Percentiles rank a stretch among this genome's conserved stretches.
Conservation (phyloP, 1,139 yeast species). For the Nematodospora anomalae region DNA sequence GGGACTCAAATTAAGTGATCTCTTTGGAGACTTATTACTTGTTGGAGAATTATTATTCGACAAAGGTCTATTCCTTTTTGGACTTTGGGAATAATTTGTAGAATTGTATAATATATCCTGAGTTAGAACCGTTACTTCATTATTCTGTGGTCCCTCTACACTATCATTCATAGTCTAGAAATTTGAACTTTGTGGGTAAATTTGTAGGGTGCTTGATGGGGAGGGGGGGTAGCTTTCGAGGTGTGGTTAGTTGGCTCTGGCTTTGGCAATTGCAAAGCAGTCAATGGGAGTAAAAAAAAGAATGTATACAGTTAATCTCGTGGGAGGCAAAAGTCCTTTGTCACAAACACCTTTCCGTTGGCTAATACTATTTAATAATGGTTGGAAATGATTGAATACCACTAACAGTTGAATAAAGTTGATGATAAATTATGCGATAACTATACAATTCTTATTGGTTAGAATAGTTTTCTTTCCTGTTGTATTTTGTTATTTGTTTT, state of each 20-base stretch:
- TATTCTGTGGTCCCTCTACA: constrained; percentile 5
- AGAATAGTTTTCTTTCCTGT: background rate
- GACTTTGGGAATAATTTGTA: constrained; percentile 1
- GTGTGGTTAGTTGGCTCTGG: background rate
- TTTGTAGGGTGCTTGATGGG: background rate
- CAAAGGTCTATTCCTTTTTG: constrained; percentile 3
- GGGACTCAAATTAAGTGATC: constrained; percentile 1
- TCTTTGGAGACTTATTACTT: constrained; percentile 6
- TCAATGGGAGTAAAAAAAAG: background rate
- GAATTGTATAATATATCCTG: constrained; percentile 5
- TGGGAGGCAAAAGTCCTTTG: background rate
- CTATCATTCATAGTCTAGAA: constrained; percentile 7
- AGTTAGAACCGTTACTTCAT: constrained; percentile 9
- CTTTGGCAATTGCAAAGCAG: too few relatives aligned
- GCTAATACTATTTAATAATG: too few relatives aligned
- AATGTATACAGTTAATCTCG: background rate
- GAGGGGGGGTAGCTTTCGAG: background rate
- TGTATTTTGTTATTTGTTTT: background rate
- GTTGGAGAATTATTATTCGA: constrained; percentile 7
- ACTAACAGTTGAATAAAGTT: too few relatives aligned
- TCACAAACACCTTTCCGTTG: background rate
- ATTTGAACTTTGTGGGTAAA: background rate
- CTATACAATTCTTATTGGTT: background rate
- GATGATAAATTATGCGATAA: too few relatives aligned
- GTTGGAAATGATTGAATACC: too few relatives aligned